Evolutionary conservation across 2,329 filamentous ascomycete species (phyloP), one percentile per base, ranked within the genome.

Genomic region (Fusarium bactridioides): DNA sequence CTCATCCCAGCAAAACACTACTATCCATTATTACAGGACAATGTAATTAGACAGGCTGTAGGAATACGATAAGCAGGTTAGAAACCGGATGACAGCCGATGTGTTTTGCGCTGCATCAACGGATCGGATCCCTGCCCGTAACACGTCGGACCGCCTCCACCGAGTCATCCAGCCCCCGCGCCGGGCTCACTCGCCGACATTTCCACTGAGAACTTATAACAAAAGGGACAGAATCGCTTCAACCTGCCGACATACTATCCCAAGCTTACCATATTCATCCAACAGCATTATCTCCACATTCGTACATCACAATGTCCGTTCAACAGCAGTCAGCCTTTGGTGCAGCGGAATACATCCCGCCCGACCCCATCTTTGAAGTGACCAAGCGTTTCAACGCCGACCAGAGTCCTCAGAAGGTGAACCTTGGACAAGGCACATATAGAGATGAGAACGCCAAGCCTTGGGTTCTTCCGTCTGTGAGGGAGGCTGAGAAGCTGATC

Each of bases 381-480:
- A 82, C 79, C 4, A 78, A 76, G 48, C 64, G 74, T 1, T 84
- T 78, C 61, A 67, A 78, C 9, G 78, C 76, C 0, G 82, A 84
- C 37, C 25, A 64, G 4, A 44, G 61, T 11, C 72, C 77, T 0
- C 78, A 76, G 4, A 84, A 83, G 67, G 79, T 83, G 58, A 83
- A 83, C 45, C 76, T 84, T 10, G 81, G 81, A 2, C 78, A 79
- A 31, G 83, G 83, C 3, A 78, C 79, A 1, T 84, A 84, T 47
- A 77, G 81, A 7, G 81, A 84, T 62, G 82, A 80, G 27, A 75
- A 81, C 29, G 81, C 77, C 13, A 70, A 80, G 47, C 82, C 82
- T 5, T 84, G 82, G 82, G 64, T 83, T 3, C 61, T 84, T 4
- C 83, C 83, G 0, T 80, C 78, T 3, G 82, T 84, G 6, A 73